A percentile compares a stretch with the other conserved stretches of the same genome.
These are phyloP conservation scores for Speleostelium caveatum DNA, from an alignment of 78 protist genomes.

Conservation along the genomic window DNA sequence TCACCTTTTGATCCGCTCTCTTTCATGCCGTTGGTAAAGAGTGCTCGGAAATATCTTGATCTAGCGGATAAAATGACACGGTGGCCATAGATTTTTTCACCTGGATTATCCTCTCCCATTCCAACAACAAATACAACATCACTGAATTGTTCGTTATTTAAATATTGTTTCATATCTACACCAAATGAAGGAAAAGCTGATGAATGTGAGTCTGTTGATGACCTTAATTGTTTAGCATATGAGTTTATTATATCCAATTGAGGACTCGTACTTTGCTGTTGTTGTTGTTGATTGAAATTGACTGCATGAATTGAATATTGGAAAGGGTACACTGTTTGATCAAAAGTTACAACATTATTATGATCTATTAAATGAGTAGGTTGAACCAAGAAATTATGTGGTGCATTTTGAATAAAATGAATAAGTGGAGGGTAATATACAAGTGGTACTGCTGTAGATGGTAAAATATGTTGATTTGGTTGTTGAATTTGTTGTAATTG, in stretches of 20 bases:
- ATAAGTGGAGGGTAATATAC: too few species aligned
- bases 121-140: conserved; percentile 59
- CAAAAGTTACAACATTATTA: background rate
- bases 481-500: background rate
- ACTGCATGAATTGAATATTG: conserved; percentile 7
- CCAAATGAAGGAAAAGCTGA: conserved; percentile 38
- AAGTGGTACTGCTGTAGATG: background rate
- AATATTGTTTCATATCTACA: conserved; percentile 30
- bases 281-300: background rate
- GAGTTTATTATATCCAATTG: too few species aligned
- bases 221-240: background rate
- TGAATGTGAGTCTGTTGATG: conserved; percentile 29
- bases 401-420: too few species aligned
- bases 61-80: conserved; percentile 61
- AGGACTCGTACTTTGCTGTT: background rate
- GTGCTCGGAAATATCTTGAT: conserved; percentile 56
- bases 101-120: conserved; percentile 11
- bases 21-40: conserved; percentile 73
- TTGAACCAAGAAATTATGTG: too few species aligned
- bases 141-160: conserved; percentile 61
- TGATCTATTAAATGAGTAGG: too few species aligned
- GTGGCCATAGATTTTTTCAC: conserved; percentile 56
- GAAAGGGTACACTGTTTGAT: background rate
- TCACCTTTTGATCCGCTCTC: conserved; percentile 38
- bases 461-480: background rate